phyloP scores from a whole-genome alignment of 805 yeast species.

The Allodekkera sacchari region DNA sequence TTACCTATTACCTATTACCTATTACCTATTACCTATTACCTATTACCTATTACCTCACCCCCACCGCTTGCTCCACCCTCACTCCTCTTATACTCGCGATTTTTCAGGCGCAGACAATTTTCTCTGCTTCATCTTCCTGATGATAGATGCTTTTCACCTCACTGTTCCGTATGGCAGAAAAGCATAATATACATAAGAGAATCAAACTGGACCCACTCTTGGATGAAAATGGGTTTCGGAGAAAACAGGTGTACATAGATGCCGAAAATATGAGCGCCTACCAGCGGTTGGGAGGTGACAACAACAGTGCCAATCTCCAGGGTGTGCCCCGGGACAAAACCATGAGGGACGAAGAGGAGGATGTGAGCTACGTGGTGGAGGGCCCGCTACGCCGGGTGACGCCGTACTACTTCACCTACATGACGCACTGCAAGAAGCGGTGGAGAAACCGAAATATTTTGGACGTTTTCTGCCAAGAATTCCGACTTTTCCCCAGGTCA shows the following conservation, averaged over 20 bases:
- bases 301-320: slow-evolving; percentile 8
- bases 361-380: slow-evolving; percentile 46
- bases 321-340: slow-evolving; percentile 19
- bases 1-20: too few relatives aligned
- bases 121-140: too few relatives aligned
- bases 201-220: slow-evolving; percentile 16
- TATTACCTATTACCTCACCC: too few relatives aligned
- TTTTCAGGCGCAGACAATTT: too few relatives aligned
- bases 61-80: too few relatives aligned
- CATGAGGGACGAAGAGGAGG: slow-evolving; percentile 49
- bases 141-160: too few relatives aligned
- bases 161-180: background rate
- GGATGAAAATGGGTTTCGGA: slow-evolving; percentile 40
- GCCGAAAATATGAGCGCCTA: slow-evolving; percentile 33
- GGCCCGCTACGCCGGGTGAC: slow-evolving; percentile 62
- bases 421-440: slow-evolving; percentile 83
- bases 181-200: background rate
- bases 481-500: slow-evolving; percentile 64
- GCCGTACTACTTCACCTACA: slow-evolving; percentile 84
- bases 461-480: slow-evolving; percentile 78
- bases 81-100: too few relatives aligned
- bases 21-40: too few relatives aligned
- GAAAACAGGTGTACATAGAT: slow-evolving; percentile 36
- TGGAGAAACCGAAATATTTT: slow-evolving; percentile 82
- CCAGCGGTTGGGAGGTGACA: slow-evolving; percentile 31